Evolutionary conservation across 768 basidiomycete species (phyloP).

Genomic region (Infundibulicybe gibba): DNA sequence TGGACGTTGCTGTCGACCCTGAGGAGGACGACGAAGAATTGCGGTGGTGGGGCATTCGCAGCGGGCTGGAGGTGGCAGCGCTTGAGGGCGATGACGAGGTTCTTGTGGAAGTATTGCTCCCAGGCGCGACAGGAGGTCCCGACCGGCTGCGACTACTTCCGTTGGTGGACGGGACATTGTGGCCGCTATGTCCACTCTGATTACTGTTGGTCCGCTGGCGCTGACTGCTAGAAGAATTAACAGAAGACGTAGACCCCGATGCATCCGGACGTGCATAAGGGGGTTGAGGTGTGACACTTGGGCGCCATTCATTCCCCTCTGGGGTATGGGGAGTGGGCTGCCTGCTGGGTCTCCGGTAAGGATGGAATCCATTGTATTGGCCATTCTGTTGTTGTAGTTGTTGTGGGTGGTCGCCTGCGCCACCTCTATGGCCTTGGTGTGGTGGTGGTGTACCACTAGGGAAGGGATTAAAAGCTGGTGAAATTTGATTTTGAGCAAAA

Average conservation of each 20-base stretch:
- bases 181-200: conserved; percentile 53
- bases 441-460: conserved; percentile 71
- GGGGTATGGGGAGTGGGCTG: conserved; percentile 34
- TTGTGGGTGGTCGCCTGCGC: conserved; percentile 33
- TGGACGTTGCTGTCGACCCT: conserved; percentile 36
- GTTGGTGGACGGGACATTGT: conserved; percentile 29
- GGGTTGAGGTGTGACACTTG: conserved; percentile 51
- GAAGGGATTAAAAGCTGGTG: conserved; percentile 54
- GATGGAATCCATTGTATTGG: conserved; percentile 67
- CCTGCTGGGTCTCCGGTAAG: conserved; percentile 71
- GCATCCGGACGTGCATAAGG: conserved; percentile 81
- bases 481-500: conserved; percentile 52
- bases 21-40: conserved; percentile 45
- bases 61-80: conserved; percentile 24
- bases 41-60: conserved; percentile 25
- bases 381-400: conserved; percentile 31
- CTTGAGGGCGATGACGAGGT: conserved; percentile 23
- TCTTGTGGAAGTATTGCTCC: conserved; percentile 18
- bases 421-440: conserved; percentile 43
- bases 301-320: conserved; percentile 46
- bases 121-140: conserved; percentile 22
- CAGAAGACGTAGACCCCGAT: conserved; percentile 73
- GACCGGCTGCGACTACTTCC: conserved; percentile 33
- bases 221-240: conserved; percentile 60
- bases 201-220: conserved; percentile 71